These are phyloP conservation scores for Hymenoscyphus fraxineus DNA, from an alignment of 2,329 filamentous ascomycete genomes.

Conservation along the genomic window DNA sequence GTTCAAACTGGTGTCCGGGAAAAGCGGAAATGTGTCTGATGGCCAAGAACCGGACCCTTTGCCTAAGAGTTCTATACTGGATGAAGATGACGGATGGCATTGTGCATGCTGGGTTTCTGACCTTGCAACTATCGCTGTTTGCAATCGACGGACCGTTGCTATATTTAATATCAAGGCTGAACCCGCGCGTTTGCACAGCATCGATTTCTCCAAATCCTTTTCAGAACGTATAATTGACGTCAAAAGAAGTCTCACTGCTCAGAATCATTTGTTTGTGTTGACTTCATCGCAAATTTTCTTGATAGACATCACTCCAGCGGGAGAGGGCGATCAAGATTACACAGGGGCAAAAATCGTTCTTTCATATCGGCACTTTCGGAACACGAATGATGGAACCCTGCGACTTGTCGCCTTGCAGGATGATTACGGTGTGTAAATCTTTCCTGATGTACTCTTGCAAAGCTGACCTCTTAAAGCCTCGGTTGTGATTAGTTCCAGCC, in stretches of 20 bases:
- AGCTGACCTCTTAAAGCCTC: constrained; percentile 24
- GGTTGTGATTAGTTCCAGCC: constrained; percentile 27
- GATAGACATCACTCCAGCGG: constrained; percentile 28
- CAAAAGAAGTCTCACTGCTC: constrained; percentile 43
- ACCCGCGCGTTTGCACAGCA: constrained; percentile 21
- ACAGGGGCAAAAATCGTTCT: constrained; percentile 35
- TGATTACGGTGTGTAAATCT: constrained; percentile 20
- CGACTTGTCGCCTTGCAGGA: constrained; percentile 37
- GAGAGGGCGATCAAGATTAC: constrained; percentile 15
- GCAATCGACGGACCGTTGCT: constrained; percentile 37
- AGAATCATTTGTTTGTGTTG: constrained; percentile 53
- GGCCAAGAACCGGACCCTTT: constrained; percentile 13
- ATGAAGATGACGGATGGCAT: constrained; percentile 42
- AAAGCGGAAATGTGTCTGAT: constrained; percentile 28
- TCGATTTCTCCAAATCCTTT: constrained; percentile 19
- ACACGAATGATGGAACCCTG: constrained; percentile 38
- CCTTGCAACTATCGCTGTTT: constrained; percentile 44
- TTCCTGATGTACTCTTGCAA: not conserved
- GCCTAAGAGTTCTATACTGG: constrained; percentile 4
- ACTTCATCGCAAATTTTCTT: constrained; percentile 38
- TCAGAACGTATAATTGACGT: constrained; percentile 56
- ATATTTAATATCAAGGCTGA: constrained; percentile 30
- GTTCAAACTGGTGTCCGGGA: constrained; percentile 19
- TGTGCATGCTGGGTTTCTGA: constrained; percentile 46
- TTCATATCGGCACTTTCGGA: constrained; percentile 45